phyloP scores from a whole-genome alignment of 352 stramenopile species.

The Pythium oligandrum region DNA sequence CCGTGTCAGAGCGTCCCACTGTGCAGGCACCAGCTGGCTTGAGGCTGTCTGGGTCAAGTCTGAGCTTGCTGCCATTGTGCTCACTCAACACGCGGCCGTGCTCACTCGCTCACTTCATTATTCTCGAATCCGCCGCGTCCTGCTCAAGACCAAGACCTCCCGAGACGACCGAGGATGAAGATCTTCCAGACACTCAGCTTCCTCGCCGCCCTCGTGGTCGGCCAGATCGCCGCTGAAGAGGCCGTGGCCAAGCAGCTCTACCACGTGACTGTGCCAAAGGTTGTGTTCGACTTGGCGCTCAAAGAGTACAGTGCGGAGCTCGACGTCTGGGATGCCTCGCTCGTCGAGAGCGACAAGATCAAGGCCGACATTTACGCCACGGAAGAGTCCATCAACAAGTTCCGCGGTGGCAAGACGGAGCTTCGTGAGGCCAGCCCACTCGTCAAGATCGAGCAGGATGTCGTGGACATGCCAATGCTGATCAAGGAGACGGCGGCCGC shows the following conservation, averaged over 20 bases:
- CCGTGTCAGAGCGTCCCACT: no score
- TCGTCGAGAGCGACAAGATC: constrained; percentile 10
- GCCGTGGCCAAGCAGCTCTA: constrained; percentile 24
- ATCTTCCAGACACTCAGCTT: constrained; percentile 16
- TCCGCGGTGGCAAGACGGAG: constrained; percentile 15
- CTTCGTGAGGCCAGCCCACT: constrained; percentile 10
- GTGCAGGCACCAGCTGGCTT: no score
- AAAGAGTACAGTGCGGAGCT: constrained; percentile 18
- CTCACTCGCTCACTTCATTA: no score
- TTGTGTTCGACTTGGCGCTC: constrained; percentile 17
- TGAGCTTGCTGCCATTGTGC: no score
- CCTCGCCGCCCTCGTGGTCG: constrained; percentile 11
- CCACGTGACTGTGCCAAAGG: constrained; percentile 27
- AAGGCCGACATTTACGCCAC: constrained; percentile 25
- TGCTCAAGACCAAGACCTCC: no score
- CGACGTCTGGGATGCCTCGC: constrained; percentile 19
- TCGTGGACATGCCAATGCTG: constrained; percentile 6
- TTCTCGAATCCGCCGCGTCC: no score
- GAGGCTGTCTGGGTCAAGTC: no score
- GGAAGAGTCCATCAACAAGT: constrained; percentile 16
- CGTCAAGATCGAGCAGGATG: constrained; percentile 11
- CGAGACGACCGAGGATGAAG: constrained; percentile 14
- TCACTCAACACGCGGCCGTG: no score
- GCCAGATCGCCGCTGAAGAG: constrained; percentile 16
- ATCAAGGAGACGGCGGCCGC: constrained; percentile 5